phyloP scores from a whole-genome alignment of 352 stramenopile species.

The Blastocystis sp. region DNA sequence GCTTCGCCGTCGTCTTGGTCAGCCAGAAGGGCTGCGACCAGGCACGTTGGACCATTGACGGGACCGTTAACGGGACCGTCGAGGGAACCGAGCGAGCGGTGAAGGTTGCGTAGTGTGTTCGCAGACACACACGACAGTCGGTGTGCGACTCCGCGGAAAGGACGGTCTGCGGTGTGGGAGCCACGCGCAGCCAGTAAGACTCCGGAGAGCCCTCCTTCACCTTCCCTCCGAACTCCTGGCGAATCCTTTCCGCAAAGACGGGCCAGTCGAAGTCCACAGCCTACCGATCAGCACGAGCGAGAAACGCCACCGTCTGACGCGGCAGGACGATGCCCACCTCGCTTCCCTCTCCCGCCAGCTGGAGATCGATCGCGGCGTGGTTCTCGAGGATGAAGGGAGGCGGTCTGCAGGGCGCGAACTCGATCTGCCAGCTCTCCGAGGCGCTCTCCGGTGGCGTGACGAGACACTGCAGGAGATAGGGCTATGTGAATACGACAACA shows the following conservation, averaged over 20 bases:
- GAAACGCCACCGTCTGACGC: not conserved
- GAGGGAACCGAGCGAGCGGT: not conserved
- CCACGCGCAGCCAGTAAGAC: not conserved
- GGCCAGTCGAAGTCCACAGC: slow-evolving; percentile 36
- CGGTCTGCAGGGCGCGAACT: not conserved
- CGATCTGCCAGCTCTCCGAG: not conserved
- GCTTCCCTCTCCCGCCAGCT: slow-evolving; percentile 21
- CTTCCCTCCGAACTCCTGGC: not conserved
- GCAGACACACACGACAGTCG: not conserved
- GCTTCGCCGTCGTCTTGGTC: not conserved
- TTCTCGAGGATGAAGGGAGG: slow-evolving; percentile 15
- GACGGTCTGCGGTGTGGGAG: not conserved
- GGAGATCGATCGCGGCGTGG: not conserved
- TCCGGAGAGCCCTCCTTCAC: slow-evolving; percentile 1
- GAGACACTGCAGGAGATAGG: not conserved
- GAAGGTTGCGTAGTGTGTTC: not conserved
- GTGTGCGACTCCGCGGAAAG: not conserved
- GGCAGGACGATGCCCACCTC: not conserved
- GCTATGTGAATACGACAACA: not conserved
- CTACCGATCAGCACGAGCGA: not conserved
- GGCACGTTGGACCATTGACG: not conserved
- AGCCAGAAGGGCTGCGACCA: slow-evolving; percentile 33
- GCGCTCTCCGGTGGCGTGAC: not conserved
- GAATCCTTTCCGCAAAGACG: not conserved
- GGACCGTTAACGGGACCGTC: too few species aligned